A percentile compares a stretch with the other conserved stretches of the same genome.
Conservation (phyloP, 768 basidiomycete genomes). For the Kwoniella sp. region DNA sequence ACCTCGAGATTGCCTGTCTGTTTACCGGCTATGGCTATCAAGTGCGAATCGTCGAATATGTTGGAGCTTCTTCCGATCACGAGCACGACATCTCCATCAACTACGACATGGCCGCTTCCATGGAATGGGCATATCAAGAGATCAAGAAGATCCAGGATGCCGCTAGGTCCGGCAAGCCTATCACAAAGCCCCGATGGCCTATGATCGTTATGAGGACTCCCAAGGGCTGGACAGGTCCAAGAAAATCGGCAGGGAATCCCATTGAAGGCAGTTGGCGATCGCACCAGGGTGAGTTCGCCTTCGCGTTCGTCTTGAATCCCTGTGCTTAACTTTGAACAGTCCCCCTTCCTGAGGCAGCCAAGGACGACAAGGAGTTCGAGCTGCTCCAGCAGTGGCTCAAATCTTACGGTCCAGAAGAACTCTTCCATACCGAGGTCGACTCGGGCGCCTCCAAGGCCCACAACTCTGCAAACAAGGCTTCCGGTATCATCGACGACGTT, state of each 20-base stretch:
- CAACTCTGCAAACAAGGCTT: constrained; percentile 32
- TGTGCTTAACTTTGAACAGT: constrained; percentile 57
- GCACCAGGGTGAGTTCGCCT: constrained; percentile 67
- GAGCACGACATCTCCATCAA: constrained; percentile 61
- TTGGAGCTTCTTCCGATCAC: constrained; percentile 58
- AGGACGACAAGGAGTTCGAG: constrained; percentile 65
- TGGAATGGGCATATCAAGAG: constrained; percentile 71
- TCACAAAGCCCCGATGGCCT: constrained; percentile 89
- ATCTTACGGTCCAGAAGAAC: constrained; percentile 69
- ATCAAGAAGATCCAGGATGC: constrained; percentile 71
- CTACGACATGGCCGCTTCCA: constrained; percentile 73
- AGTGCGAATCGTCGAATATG: constrained; percentile 73
- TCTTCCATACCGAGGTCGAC: constrained; percentile 62
- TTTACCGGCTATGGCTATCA: constrained; percentile 74
- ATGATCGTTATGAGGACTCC: constrained; percentile 82
- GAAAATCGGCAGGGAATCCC: constrained; percentile 67
- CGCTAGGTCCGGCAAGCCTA: constrained; percentile 73
- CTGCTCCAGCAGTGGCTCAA: constrained; percentile 72
- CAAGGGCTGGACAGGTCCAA: constrained; percentile 77
- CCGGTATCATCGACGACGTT: constrained; percentile 43
- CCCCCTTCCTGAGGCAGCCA: constrained; percentile 74
- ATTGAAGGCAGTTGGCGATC: constrained; percentile 81
- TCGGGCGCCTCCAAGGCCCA: constrained; percentile 33
- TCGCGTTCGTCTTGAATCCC: neutral
- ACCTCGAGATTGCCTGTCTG: constrained; percentile 68